phyloP scores from a whole-genome alignment of 305 asterid genomes.

The Fraxinus latifolia region DNA sequence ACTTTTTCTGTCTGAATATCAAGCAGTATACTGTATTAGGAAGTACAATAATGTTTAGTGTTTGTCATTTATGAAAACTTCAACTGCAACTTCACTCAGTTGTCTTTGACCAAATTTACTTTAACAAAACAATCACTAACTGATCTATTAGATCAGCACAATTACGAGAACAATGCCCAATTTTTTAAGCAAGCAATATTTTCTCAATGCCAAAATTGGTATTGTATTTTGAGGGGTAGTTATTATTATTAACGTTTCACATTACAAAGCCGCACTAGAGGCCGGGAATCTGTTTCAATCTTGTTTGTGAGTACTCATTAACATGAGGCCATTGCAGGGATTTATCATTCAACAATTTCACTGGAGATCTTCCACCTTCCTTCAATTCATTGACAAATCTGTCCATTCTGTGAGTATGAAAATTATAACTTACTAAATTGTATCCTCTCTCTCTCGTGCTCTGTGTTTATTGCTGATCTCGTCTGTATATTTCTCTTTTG shows the following conservation, averaged over 20 bases:
- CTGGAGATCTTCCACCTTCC: constrained; percentile 86
- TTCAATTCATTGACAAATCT: constrained; percentile 67
- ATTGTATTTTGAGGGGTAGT: background rate
- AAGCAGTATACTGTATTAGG: background rate
- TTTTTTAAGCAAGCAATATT: background rate
- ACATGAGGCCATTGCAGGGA: constrained; percentile 57
- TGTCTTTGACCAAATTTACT: background rate
- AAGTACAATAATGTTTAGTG: background rate
- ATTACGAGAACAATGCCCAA: background rate
- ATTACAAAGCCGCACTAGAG: background rate
- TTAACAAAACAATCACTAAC: background rate
- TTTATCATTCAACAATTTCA: constrained; percentile 69
- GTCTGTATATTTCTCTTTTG: constrained; percentile 28
- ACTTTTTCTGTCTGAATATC: background rate
- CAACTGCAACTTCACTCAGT: background rate
- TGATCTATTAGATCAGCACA: background rate
- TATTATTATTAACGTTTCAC: background rate
- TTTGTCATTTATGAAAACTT: background rate
- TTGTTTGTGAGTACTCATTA: constrained; percentile 15
- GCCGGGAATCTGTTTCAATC: constrained; percentile 1
- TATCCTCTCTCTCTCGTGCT: background rate
- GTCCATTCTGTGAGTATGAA: constrained; percentile 73
- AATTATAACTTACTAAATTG: background rate
- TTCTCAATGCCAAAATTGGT: background rate
- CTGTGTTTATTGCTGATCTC: constrained; percentile 22